Evolutionary conservation across 228 moss, liverwort and hornwort species (phyloP).

Genomic region (Sphagnum fallax): DNA sequence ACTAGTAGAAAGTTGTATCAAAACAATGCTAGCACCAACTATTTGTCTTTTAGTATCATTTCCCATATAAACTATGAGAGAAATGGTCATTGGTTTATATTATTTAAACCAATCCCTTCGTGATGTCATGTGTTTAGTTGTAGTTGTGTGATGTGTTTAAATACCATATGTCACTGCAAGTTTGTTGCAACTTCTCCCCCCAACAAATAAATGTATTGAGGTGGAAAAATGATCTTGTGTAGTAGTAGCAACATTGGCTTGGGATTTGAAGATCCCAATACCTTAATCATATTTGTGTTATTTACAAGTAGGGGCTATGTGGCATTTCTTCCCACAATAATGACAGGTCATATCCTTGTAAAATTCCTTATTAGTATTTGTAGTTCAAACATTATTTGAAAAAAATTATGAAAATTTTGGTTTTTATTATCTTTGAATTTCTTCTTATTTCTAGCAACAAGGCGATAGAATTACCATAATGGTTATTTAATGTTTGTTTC

Average conservation of each 20-base stretch:
- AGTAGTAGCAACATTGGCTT: not conserved
- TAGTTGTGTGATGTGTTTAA: not conserved
- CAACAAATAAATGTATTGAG: not conserved
- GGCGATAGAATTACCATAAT: not conserved
- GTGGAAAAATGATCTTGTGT: not conserved
- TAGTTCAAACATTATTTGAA: not conserved
- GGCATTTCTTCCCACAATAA: not conserved
- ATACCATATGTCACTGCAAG: not conserved
- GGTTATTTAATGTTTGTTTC: not conserved
- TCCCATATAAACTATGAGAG: not conserved
- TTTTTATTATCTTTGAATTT: not conserved
- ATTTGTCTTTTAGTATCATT: not conserved
- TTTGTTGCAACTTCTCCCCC: not conserved
- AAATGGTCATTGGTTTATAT: not conserved
- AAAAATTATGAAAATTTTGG: not conserved
- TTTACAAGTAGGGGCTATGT: not conserved
- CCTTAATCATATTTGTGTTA: not conserved
- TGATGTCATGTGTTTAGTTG: slow-evolving; percentile 1
- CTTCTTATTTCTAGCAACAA: not conserved
- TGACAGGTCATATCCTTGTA: not conserved
- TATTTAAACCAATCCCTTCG: not conserved
- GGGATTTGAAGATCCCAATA: not conserved
- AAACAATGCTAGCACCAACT: not conserved
- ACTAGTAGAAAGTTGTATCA: not conserved
- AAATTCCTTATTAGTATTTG: not conserved